Conservation (phyloP, 306 rosid species). For the Clitoria ternatea region DNA sequence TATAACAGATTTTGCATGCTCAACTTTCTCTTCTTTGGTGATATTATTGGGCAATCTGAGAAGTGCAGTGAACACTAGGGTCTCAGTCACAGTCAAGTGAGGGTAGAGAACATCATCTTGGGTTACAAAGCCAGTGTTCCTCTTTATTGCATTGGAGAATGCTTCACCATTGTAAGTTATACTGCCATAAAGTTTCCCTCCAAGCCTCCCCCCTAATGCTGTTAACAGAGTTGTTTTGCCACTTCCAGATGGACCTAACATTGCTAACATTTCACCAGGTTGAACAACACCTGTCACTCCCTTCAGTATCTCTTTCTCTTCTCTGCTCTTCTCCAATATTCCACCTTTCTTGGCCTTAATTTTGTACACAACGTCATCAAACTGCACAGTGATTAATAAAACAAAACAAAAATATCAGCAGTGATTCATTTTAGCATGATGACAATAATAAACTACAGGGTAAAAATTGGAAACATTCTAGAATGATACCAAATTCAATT, state of each 20-base stretch:
- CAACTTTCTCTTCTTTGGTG: constrained; percentile 35
- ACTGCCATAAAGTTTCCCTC: constrained; percentile 35
- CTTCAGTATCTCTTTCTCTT: constrained; percentile 53
- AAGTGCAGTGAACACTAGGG: constrained; percentile 69
- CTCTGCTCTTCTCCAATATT: constrained; percentile 7
- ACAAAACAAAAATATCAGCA: neutral
- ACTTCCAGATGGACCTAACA: constrained; percentile 87
- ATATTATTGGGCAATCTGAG: constrained; percentile 54
- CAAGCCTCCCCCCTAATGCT: constrained; percentile 63
- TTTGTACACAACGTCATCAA: constrained; percentile 50
- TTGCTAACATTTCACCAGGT: constrained; percentile 74
- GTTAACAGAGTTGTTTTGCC: constrained; percentile 81
- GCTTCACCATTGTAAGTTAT: constrained; percentile 37
- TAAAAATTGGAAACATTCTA: neutral
- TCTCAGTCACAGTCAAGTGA: constrained; percentile 59
- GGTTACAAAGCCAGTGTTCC: constrained; percentile 66
- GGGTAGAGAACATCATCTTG: constrained; percentile 74
- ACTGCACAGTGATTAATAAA: constrained; percentile 32
- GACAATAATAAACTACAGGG: neutral
- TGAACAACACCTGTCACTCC: constrained; percentile 55
- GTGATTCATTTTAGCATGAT: neutral
- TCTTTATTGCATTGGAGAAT: constrained; percentile 47
- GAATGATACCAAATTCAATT: neutral
- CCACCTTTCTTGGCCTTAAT: constrained; percentile 37
- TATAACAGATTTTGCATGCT: constrained; percentile 42